Base-by-base conservation (phyloP, 805 yeast species). In the Jamesozyma gamospora region DNA sequence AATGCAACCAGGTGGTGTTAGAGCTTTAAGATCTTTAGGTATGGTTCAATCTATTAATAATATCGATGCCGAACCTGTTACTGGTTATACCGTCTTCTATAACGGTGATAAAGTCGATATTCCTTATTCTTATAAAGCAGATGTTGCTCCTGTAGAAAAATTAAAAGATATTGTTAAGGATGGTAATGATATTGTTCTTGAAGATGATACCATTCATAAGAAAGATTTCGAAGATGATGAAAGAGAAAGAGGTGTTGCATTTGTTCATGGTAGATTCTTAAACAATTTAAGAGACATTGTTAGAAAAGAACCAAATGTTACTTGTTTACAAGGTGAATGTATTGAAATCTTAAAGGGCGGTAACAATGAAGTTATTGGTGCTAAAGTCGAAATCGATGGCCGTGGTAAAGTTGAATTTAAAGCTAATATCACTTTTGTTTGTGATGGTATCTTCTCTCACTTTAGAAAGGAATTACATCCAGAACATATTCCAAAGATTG, bases 1-100 rank as follows among this genome's bases (percentile, higher is more conserved):
- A 53, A 71, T 92, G 72, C 99, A 92, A 62, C 99, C 99, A 3
- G 88, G 86, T 28, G 99, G 99, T n/a, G 65, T 92, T 24, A 77
- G 81, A 56, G 90, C 95, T 1, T 67, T 92, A 41, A 69, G 71
- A 48, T 79, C 85, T 49, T 65, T 92, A 26, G 97, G 96, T 4
- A 78, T 92, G 86, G 72, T 73, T 15, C 75, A 76, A 46, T 79
- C 65, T 15, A 56, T 61, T 35, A 60, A 60, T 44, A 51, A 55
- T 35, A 61, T 61, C 27, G 88, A 78, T 32, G 95, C 96, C 7
- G 72, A 75, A 8, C 77, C 75, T 18, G 84, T 79, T 25, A 63
- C 71, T 31, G 98, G 98, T 3, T 92, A 92, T 64, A 75, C 84
- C 39, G 77, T 92, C 41, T 72, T 82, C 45, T 85, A 66, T 63